Evolutionary conservation across 768 basidiomycete species (phyloP).

Genomic region (Leucogyrophana mollusca): DNA sequence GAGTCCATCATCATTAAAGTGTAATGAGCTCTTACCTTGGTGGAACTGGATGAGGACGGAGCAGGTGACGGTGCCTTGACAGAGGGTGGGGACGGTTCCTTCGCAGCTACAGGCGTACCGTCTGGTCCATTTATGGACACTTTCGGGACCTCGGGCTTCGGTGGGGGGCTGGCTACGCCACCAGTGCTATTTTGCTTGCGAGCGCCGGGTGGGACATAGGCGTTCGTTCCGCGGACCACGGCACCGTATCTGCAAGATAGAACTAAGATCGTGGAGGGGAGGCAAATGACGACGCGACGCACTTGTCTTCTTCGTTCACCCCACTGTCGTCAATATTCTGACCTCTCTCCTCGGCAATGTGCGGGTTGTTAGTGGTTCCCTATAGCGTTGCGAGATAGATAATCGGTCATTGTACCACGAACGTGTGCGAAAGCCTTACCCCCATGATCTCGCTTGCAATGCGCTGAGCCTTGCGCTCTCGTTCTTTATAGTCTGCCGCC

Average conservation of each 20-base stretch:
- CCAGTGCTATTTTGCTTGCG: slow-evolving; percentile 45
- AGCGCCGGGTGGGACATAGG: slow-evolving; percentile 94
- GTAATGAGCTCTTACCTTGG: slow-evolving; percentile 44
- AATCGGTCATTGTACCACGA: too few relatives aligned
- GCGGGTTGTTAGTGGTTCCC: slow-evolving; percentile 70
- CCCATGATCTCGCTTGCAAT: slow-evolving; percentile 91
- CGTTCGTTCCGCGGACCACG: slow-evolving; percentile 83
- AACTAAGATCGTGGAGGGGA: slow-evolving; percentile 15
- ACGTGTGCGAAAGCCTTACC: too few relatives aligned
- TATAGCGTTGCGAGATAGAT: too few relatives aligned
- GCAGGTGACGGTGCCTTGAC: slow-evolving; percentile 67
- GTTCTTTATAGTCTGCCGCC: slow-evolving; percentile 83
- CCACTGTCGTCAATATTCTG: slow-evolving; percentile 65
- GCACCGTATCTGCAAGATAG: slow-evolving; percentile 75
- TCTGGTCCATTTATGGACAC: slow-evolving; percentile 80
- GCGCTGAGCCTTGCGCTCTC: slow-evolving; percentile 81
- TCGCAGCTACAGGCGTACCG: slow-evolving; percentile 46
- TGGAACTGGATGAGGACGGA: slow-evolving; percentile 42
- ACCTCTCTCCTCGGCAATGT: slow-evolving; percentile 87
- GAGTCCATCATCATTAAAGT: slow-evolving; percentile 4
- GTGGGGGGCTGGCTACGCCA: slow-evolving; percentile 21
- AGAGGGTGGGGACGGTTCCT: slow-evolving; percentile 43
- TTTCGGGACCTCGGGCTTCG: slow-evolving; percentile 59
- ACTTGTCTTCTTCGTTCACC: slow-evolving; percentile 96
- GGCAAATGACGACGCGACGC: slow-evolving; percentile 24